phyloP scores from a whole-genome alignment of 176 grass and related monocot species.

The Aechmea fasciata region DNA sequence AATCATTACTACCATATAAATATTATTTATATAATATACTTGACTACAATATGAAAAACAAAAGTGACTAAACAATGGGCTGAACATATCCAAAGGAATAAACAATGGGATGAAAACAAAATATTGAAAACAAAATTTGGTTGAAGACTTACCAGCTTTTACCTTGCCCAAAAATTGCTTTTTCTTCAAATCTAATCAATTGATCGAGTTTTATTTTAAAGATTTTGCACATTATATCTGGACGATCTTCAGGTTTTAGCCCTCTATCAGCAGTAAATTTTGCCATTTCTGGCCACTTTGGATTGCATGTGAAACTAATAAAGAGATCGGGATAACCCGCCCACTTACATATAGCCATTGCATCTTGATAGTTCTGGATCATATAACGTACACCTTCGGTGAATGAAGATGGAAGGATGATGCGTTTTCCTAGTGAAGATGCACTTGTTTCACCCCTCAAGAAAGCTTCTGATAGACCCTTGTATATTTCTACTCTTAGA shows the following conservation, averaged over 20 bases:
- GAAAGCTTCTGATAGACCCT: constrained; percentile 2
- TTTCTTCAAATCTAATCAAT: constrained; percentile 16
- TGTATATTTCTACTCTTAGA: background rate
- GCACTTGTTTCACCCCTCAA: constrained; percentile 3
- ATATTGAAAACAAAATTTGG: background rate
- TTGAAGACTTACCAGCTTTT: constrained; percentile 3
- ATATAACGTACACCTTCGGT: background rate
- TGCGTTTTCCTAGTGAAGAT: background rate
- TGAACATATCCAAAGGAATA: background rate
- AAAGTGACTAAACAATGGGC: background rate
- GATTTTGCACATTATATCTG: constrained; percentile 13
- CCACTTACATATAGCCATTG: background rate
- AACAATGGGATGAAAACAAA: background rate
- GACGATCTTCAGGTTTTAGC: constrained; percentile 3
- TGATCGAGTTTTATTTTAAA: constrained; percentile 21
- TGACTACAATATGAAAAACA: background rate
- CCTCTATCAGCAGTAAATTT: background rate
- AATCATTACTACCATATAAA: background rate
- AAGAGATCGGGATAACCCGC: background rate
- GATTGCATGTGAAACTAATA: constrained; percentile 17
- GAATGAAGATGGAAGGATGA: background rate
- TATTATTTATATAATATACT: background rate
- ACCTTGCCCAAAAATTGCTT: constrained; percentile 1
- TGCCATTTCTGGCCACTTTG: constrained; percentile 22
- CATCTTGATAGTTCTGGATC: constrained; percentile 19